Evolutionary conservation across 306 rosid species (phyloP).

Genomic region (Acacia crassicarpa): DNA sequence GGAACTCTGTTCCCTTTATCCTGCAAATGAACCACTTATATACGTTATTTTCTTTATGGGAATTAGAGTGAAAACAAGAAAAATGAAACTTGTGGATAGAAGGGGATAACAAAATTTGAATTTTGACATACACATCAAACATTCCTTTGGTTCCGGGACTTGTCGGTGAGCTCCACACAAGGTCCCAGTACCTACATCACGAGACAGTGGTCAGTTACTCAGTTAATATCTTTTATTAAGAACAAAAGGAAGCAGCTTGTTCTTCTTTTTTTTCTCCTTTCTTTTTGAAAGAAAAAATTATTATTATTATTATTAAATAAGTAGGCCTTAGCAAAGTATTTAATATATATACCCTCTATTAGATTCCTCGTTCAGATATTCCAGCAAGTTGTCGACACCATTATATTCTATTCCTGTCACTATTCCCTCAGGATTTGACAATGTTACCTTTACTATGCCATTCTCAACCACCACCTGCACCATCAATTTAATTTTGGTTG

Average conservation of each 20-base stretch:
- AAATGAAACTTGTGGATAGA: neutral
- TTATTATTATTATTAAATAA: neutral
- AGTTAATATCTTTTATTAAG: neutral
- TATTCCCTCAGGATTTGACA: slow-evolving; percentile 85
- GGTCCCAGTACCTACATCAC: slow-evolving; percentile 79
- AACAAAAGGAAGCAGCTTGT: neutral
- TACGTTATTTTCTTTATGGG: neutral
- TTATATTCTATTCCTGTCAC: slow-evolving; percentile 76
- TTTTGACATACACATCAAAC: slow-evolving; percentile 71
- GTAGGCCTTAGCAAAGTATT: neutral
- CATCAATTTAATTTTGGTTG: neutral
- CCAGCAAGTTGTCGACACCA: slow-evolving; percentile 80
- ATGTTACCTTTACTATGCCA: slow-evolving; percentile 76
- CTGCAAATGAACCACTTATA: slow-evolving; percentile 41
- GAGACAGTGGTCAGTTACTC: neutral
- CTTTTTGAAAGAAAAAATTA: neutral
- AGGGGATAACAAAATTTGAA: neutral
- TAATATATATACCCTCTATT: slow-evolving; percentile 48
- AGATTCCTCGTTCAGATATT: slow-evolving; percentile 71
- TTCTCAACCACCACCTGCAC: slow-evolving; percentile 85
- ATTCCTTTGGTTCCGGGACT: slow-evolving; percentile 53
- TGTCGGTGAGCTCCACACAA: slow-evolving; percentile 71
- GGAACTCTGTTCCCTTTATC: slow-evolving; percentile 60
- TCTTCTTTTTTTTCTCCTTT: no score
- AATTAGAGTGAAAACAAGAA: neutral